Base-by-base conservation (phyloP, 805 yeast genomes). In the Saccharomycopsis guyanensis region DNA sequence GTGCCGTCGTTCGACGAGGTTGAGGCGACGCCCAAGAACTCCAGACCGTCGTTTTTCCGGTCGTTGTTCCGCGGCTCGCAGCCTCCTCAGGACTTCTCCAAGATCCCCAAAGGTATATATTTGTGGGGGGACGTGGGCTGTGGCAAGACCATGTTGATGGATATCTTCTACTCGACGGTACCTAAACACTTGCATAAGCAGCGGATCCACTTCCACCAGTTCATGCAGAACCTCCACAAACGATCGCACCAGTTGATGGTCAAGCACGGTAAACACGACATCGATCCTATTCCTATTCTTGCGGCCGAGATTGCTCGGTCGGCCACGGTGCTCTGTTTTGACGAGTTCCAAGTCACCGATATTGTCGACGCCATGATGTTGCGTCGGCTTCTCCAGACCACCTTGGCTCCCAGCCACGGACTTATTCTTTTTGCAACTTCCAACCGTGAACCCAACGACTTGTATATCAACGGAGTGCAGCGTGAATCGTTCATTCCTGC, bases 81-180 rank as follows among this genome's bases (percentile, higher is more conserved):
- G 32, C 45, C 48, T 15, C 33, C 38, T 37, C n/a, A 39, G 42
- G 25, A 49, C 42, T 51, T 38, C 24, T 63, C 63, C 16, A 56
- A 56, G 2, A 69, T 80, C 12, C 96, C 93, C 2, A 70, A 74
- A 54, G 98, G 98, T 3, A 82, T 93, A 5, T 93, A 93, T 58
- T 70, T 93, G 25, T 93, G 86, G 63, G 98, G 98, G 19, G 97
- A 93, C 62, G 98, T 93, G 37, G 98, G 98, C 1, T 89, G 97
- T 64, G 98, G 98, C 3, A 91, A 93, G 60, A 93, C 98, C 5
- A 91, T 93, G 97, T 69, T 93, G 50, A 91, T 93, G 97, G 97
- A 93, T 63, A 69, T 93, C 54, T 93, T 93, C 58, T 93, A 89
- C 64, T 69, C 76, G 18, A 86, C 96, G 0, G 74, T 91, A 15